Evolutionary conservation across 257 asterid species (phyloP), one percentile per base, ranked within the genome.

Genomic region (Capsicum chinense): DNA sequence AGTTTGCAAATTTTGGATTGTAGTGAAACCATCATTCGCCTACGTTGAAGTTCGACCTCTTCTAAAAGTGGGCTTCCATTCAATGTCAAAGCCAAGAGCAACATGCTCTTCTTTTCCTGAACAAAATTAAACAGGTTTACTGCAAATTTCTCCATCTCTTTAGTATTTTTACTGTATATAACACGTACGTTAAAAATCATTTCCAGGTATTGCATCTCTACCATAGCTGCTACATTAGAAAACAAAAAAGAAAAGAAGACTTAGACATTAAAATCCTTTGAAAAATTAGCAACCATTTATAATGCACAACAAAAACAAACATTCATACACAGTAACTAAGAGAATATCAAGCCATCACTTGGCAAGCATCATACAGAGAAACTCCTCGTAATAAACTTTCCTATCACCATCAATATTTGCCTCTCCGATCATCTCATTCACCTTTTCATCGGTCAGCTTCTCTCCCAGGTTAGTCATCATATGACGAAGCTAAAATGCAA

Each of bases 81-180:
- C 99, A 54, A 95, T 90, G 84, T 95, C 99, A 88, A 94, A 92
- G 84, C 99, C 99, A 83, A 95, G 97, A 80, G 91, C 86, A 87
- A 92, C 93, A 35, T 84, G 83, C 33, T 89, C 88, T 83, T 93
- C 89, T 90, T 91, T 60, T 89, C 90, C 90, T 92, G 94, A 70
- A 91, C 90, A 87, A 95, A 92, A 52, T 89, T 87, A 59, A 94
- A 88, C 88, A 95, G 97, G 89, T 93, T 96, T 79, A 71, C 76
- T 57, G 97, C 97, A 78, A 97, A 92, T 88, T 88, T 88, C 88
- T 93, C 97, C 79, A 93, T 98, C 89, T 95, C 99, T 81, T 71
- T 91, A 83, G 79, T 62, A 48, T 94, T 93, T 90, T 92, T 93
- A 90, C 98, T 87, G 79, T 95, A 95, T 67, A 90, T 84, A 76